Conservation (phyloP, 1,284 basidiomycete species). For the Naganishia liquefaciens region DNA sequence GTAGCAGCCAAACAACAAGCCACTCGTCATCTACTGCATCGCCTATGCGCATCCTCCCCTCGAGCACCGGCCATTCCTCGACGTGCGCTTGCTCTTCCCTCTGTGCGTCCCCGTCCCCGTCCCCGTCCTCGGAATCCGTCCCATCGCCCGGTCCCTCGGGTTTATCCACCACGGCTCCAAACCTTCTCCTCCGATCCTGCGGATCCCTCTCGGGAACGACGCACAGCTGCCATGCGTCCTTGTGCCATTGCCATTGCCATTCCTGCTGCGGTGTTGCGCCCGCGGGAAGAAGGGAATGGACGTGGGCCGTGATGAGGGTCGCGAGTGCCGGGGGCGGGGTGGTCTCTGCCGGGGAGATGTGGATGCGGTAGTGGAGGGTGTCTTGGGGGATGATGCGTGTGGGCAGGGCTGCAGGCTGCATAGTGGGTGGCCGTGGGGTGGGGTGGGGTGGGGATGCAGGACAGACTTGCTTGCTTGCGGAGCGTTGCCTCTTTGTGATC, state of each 20-base stretch:
- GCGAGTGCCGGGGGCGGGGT: constrained; percentile 67
- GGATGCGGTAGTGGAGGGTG: constrained; percentile 72
- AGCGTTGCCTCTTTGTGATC: too few relatives aligned
- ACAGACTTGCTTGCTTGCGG: too few relatives aligned
- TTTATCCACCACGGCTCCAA: constrained; percentile 50
- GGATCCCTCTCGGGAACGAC: constrained; percentile 55
- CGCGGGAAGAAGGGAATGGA: constrained; percentile 61
- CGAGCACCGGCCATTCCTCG: constrained; percentile 51
- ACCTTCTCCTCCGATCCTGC: constrained; percentile 14
- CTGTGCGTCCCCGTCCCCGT: background rate
- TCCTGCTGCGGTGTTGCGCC: too few relatives aligned
- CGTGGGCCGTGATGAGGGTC: constrained; percentile 65
- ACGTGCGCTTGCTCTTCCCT: background rate
- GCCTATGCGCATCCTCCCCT: constrained; percentile 80
- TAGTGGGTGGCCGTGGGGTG: background rate
- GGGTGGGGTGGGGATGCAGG: too few relatives aligned
- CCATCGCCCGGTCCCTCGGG: constrained; percentile 16
- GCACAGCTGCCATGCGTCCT: constrained; percentile 81
- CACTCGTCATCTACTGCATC: constrained; percentile 96
- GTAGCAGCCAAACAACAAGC: constrained; percentile 84
- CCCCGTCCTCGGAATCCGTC: background rate
- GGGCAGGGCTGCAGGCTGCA: background rate
- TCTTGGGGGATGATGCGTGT: constrained; percentile 68
- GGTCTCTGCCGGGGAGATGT: constrained; percentile 58
- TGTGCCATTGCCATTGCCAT: constrained; percentile 84